Conservation (phyloP, 139 green algal species). For the Coccomyxa sp. region DNA sequence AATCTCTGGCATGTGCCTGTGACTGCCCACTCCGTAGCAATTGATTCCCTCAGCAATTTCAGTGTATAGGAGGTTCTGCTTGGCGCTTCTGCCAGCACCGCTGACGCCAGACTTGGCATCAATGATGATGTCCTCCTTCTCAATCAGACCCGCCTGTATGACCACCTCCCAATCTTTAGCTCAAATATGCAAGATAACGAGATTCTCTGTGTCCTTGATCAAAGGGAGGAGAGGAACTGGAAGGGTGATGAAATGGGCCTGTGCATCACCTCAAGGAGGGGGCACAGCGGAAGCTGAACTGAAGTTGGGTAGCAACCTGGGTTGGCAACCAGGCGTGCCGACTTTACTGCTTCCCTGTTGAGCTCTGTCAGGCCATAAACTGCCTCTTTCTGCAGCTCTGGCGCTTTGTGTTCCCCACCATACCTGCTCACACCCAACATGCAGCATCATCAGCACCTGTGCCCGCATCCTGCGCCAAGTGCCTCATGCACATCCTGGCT, state of each 20-base stretch:
- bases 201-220: neutral
- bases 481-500: neutral
- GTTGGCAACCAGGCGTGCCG: conserved; percentile 93
- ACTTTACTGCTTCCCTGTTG: conserved; percentile 57
- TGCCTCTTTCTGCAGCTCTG: conserved; percentile 91
- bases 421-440: conserved; percentile 61
- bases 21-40: conserved; percentile 75
- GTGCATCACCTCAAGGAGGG: conserved; percentile 51
- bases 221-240: neutral
- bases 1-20: conserved; percentile 97
- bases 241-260: too few relatives aligned
- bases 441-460: neutral
- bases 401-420: conserved; percentile 78
- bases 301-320: conserved; percentile 95
- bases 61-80: conserved; percentile 89
- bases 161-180: neutral
- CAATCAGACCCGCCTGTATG: conserved; percentile 62
- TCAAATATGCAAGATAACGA: neutral
- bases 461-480: neutral
- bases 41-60: conserved; percentile 86
- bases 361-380: conserved; percentile 97
- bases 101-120: conserved; percentile 95
- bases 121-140: conserved; percentile 91
- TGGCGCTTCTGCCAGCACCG: conserved; percentile 82
- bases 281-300: conserved; percentile 78